A percentile compares a stretch with the other conserved stretches of the same genome.
Evolutionary conservation across 192 early-diverging fungal species (phyloP).

Genomic region (Coemansia sp.): DNA sequence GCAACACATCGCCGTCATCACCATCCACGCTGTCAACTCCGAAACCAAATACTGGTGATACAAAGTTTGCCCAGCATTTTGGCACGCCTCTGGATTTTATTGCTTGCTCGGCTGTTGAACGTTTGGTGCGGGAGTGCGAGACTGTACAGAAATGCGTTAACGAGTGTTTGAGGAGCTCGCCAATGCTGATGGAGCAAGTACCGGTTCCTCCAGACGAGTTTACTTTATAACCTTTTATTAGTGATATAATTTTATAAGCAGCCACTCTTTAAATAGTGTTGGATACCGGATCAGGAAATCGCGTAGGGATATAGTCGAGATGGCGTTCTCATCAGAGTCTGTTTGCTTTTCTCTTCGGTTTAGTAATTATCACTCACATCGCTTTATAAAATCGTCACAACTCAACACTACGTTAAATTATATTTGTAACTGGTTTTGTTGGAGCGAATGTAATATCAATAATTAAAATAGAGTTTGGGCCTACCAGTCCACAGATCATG

Average conservation of each 20-base stretch:
- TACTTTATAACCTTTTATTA: background rate
- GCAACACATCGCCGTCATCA: background rate
- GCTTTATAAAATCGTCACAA: too few species aligned
- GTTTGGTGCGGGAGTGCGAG: constrained; percentile 8
- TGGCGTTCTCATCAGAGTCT: too few species aligned
- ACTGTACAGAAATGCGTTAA: constrained; percentile 6
- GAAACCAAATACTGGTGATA: background rate
- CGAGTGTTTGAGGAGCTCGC: background rate
- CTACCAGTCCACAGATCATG: too few species aligned
- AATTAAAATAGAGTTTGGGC: too few species aligned
- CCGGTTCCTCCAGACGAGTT: background rate
- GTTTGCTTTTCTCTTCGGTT: too few species aligned
- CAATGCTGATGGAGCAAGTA: background rate
- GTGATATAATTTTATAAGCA: background rate
- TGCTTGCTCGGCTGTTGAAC: constrained; percentile 4
- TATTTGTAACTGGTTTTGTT: too few species aligned
- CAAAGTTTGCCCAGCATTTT: constrained; percentile 1
- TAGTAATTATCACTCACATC: too few species aligned
- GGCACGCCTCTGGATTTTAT: constrained; percentile 3
- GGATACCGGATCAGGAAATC: too few species aligned
- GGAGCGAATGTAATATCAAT: too few species aligned
- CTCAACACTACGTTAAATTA: too few species aligned
- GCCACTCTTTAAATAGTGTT: background rate
- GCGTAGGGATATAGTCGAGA: too few species aligned
- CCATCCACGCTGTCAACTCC: background rate